phyloP scores from a whole-genome alignment of 129 eudicot genomes.

The Solidago caesia region DNA sequence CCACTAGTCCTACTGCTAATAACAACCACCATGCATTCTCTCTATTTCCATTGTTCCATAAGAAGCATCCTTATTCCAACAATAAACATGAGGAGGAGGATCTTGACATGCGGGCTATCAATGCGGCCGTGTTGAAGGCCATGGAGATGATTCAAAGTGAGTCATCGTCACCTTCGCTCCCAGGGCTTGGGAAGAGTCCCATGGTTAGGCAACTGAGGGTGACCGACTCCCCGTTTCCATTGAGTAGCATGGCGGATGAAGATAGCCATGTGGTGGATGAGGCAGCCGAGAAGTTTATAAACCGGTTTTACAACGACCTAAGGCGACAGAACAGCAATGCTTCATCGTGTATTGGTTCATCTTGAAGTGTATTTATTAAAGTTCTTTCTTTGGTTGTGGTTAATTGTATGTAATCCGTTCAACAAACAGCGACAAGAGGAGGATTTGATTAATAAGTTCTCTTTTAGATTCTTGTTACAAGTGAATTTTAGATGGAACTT shows the following conservation, averaged over 20 bases:
- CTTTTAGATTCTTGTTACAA: slow-evolving; percentile 13
- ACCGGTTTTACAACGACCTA: slow-evolving; percentile 34
- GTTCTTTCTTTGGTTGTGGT: neutral
- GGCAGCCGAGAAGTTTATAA: slow-evolving; percentile 41
- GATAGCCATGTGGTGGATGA: slow-evolving; percentile 34
- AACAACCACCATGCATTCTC: slow-evolving; percentile 18
- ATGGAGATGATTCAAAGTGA: slow-evolving; percentile 33
- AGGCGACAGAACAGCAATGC: slow-evolving; percentile 26
- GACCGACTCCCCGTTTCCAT: slow-evolving; percentile 42
- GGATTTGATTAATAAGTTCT: neutral
- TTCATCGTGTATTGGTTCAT: slow-evolving; percentile 10
- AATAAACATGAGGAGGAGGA: slow-evolving; percentile 14
- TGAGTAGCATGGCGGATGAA: slow-evolving; percentile 5
- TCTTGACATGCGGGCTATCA: slow-evolving; percentile 21
- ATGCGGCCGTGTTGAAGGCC: slow-evolving; percentile 27
- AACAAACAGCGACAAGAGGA: neutral
- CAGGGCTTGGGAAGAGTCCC: slow-evolving; percentile 36
- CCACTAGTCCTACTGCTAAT: slow-evolving; percentile 29
- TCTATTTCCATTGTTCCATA: slow-evolving; percentile 18
- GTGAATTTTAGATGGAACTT: slow-evolving; percentile 31
- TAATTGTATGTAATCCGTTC: neutral
- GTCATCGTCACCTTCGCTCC: slow-evolving; percentile 23
- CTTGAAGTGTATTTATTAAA: neutral
- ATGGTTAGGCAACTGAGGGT: slow-evolving; percentile 40
- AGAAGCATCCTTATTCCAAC: slow-evolving; percentile 20